These are phyloP conservation scores for Globisporangium cylindrosporum DNA, from an alignment of 352 stramenopile species.

Conservation along the genomic window DNA sequence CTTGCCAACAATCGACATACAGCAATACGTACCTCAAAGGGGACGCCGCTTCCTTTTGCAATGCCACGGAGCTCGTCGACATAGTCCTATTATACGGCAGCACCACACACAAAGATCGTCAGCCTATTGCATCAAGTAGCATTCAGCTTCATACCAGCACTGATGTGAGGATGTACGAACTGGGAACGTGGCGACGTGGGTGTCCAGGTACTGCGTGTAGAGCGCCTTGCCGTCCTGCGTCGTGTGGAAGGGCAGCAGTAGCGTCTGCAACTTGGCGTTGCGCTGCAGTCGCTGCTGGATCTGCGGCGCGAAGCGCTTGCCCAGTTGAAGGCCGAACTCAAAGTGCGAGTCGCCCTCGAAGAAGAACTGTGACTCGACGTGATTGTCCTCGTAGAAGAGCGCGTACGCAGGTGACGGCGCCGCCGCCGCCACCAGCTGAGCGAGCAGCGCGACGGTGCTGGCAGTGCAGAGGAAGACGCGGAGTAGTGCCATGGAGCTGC, in stretches of 20 bases:
- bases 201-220: slow-evolving; percentile 44
- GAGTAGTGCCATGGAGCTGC: neutral
- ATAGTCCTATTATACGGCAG: slow-evolving; percentile 39
- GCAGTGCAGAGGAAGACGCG: neutral
- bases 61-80: slow-evolving; percentile 65
- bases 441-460: neutral
- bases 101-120: neutral
- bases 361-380: slow-evolving; percentile 43
- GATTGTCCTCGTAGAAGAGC: slow-evolving; percentile 11
- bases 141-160: neutral
- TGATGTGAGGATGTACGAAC: slow-evolving; percentile 21
- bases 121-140: neutral
- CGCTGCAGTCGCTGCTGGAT: slow-evolving; percentile 40
- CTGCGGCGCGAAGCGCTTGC: slow-evolving; percentile 42
- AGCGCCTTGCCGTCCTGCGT: slow-evolving; percentile 33
- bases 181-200: slow-evolving; percentile 49
- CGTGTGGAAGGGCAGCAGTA: slow-evolving; percentile 51
- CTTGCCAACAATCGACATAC: neutral
- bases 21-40: slow-evolving; percentile 36
- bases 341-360: slow-evolving; percentile 62
- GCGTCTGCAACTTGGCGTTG: slow-evolving; percentile 54
- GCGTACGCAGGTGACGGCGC: neutral
- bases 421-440: neutral
- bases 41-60: slow-evolving; percentile 47
- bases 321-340: slow-evolving; percentile 53